phyloP scores from a whole-genome alignment of 2,329 filamentous ascomycete species.

The Chaetomiaceae sp. region DNA sequence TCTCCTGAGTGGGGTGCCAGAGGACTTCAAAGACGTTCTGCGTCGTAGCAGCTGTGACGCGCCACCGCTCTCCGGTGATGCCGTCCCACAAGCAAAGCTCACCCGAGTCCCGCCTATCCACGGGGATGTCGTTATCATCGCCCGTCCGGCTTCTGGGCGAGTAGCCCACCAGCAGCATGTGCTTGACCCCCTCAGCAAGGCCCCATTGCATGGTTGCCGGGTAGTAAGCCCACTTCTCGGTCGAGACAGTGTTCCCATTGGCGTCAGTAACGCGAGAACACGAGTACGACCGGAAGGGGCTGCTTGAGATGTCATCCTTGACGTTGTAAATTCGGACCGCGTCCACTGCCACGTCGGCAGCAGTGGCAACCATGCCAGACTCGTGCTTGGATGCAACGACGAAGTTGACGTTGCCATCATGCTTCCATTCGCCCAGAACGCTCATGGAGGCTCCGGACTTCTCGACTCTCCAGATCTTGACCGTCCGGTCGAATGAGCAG shows the following conservation, averaged over 20 bases:
- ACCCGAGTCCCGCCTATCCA: slow-evolving; percentile 53
- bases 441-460: slow-evolving; percentile 39
- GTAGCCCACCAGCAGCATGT: slow-evolving; percentile 58
- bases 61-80: slow-evolving; percentile 38
- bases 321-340: slow-evolving; percentile 57
- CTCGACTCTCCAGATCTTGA: slow-evolving; percentile 53
- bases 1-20: slow-evolving; percentile 54
- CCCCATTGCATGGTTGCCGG: slow-evolving; percentile 64
- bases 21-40: slow-evolving; percentile 62
- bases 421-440: slow-evolving; percentile 48
- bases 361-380: slow-evolving; percentile 52
- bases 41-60: slow-evolving; percentile 47
- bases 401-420: slow-evolving; percentile 59
- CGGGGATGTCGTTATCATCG: slow-evolving; percentile 55
- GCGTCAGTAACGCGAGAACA: slow-evolving; percentile 35
- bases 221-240: slow-evolving; percentile 56
- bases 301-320: slow-evolving; percentile 33
- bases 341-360: slow-evolving; percentile 49
- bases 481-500: slow-evolving; percentile 57
- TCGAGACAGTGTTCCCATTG: slow-evolving; percentile 30
- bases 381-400: slow-evolving; percentile 50
- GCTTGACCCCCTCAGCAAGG: slow-evolving; percentile 37
- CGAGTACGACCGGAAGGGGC: slow-evolving; percentile 38
- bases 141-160: slow-evolving; percentile 52
- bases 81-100: slow-evolving; percentile 60